Conservation (phyloP, 2,329 filamentous ascomycete genomes). For the Alternaria incomplexa region DNA sequence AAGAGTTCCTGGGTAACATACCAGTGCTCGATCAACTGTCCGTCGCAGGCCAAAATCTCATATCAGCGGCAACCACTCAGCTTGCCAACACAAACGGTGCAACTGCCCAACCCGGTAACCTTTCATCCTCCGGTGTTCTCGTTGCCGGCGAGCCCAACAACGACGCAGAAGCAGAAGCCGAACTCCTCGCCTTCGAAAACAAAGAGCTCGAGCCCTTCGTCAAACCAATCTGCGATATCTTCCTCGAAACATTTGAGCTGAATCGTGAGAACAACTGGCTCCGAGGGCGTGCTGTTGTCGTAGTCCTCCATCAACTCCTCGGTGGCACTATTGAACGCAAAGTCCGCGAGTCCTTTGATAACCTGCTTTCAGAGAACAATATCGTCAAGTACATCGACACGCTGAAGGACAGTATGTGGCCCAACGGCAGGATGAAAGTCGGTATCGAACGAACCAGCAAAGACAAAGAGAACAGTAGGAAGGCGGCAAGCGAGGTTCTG, state of each 20-base stretch:
- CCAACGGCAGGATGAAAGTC: conserved; percentile 64
- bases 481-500: conserved; percentile 87
- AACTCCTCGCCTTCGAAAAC: conserved; percentile 88
- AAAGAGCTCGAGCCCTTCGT: conserved; percentile 89
- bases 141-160: conserved; percentile 56
- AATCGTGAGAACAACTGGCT: conserved; percentile 98
- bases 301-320: conserved; percentile 92
- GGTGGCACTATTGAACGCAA: conserved; percentile 96
- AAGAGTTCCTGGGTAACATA: conserved; percentile 95
- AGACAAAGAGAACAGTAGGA: conserved; percentile 80
- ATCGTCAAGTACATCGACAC: conserved; percentile 76
- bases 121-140: conserved; percentile 36
- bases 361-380: conserved; percentile 77
- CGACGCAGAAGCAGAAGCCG: conserved; percentile 83
- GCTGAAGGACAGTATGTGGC: conserved; percentile 82
- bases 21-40: conserved; percentile 94
- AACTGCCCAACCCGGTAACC: conserved; percentile 16
- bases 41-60: conserved; percentile 87
- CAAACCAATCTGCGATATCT: conserved; percentile 97
- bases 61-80: conserved; percentile 71
- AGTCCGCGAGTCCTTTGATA: conserved; percentile 81
- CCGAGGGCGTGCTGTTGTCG: conserved; percentile 90
- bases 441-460: conserved; percentile 64
- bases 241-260: conserved; percentile 92
- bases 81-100: conserved; percentile 47